A percentile compares a stretch with the other conserved stretches of the same genome.
Conservation (phyloP, 2,329 filamentous ascomycete species). For the Aureobasidium sp. region DNA sequence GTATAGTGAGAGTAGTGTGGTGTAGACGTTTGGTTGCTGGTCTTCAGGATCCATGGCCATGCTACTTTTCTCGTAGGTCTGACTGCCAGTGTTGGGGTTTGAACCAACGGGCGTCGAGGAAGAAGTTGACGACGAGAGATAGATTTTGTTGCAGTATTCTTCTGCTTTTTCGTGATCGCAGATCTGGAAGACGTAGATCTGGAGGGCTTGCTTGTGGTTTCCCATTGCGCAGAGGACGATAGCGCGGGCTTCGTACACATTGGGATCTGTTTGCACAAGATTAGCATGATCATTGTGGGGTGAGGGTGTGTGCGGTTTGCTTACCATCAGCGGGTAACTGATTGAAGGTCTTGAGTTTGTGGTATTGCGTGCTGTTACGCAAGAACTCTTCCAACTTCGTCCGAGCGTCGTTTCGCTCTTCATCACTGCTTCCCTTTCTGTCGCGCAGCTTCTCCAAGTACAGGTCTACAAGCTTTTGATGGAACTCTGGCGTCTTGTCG, state of each 20-base stretch:
- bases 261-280: slow-evolving; percentile 50
- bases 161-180: slow-evolving; percentile 82
- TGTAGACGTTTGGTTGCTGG: slow-evolving; percentile 71
- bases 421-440: slow-evolving; percentile 22
- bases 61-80: slow-evolving; percentile 20
- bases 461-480: slow-evolving; percentile 72
- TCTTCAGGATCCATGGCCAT: slow-evolving; percentile 39
- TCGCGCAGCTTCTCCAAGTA: slow-evolving; percentile 50
- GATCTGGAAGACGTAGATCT: slow-evolving; percentile 95
- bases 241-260: slow-evolving; percentile 82
- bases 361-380: slow-evolving; percentile 69
- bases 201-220: slow-evolving; percentile 88
- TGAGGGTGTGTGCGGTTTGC: slow-evolving; percentile 23
- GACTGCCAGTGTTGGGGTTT: not conserved
- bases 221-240: slow-evolving; percentile 92
- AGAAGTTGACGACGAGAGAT: slow-evolving; percentile 38
- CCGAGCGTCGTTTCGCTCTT: slow-evolving; percentile 27
- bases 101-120: not conserved
- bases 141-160: slow-evolving; percentile 91
- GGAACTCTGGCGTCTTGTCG: slow-evolving; percentile 71
- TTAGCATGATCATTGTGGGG: not conserved
- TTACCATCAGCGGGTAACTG: slow-evolving; percentile 72
- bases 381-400: slow-evolving; percentile 66
- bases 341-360: slow-evolving; percentile 54
- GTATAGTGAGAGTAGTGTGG: slow-evolving; percentile 83